Evolutionary conservation across 2,329 filamentous ascomycete genomes (phyloP).

Genomic region (Aspergillus brunneoviolaceus): DNA sequence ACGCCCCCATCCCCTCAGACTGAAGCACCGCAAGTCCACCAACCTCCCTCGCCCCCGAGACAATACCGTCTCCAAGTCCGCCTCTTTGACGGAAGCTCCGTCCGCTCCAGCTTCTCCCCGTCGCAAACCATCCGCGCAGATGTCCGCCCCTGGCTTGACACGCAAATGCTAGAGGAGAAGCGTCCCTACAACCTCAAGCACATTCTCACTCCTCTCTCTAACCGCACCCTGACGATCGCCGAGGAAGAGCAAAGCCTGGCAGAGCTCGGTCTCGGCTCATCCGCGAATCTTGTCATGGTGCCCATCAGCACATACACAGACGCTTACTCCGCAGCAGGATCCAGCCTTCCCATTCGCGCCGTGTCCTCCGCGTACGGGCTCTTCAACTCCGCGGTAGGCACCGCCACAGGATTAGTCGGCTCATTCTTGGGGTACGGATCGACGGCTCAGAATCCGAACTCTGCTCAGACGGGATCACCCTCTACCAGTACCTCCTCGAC

Average conservation of each 20-base stretch:
- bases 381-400: slow-evolving; percentile 44
- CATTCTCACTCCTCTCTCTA: slow-evolving; percentile 75
- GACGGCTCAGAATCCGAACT: slow-evolving; percentile 15
- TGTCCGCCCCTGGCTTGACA: slow-evolving; percentile 76
- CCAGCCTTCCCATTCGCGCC: slow-evolving; percentile 44
- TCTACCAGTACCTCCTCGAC: slow-evolving; percentile 8
- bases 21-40: slow-evolving; percentile 4
- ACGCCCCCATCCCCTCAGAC: background rate
- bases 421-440: slow-evolving; percentile 45
- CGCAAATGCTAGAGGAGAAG: slow-evolving; percentile 56
- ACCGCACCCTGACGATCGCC: slow-evolving; percentile 67
- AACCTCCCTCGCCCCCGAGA: slow-evolving; percentile 23
- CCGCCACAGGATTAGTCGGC: slow-evolving; percentile 44
- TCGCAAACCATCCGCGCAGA: slow-evolving; percentile 61
- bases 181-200: slow-evolving; percentile 80
- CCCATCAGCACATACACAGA: slow-evolving; percentile 64
- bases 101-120: slow-evolving; percentile 70
- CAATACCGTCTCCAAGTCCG: slow-evolving; percentile 71
- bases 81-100: slow-evolving; percentile 77
- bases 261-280: slow-evolving; percentile 72
- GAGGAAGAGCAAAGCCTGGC: slow-evolving; percentile 70
- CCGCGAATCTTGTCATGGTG: slow-evolving; percentile 77
- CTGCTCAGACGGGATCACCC: slow-evolving; percentile 11
- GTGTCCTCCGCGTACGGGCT: slow-evolving; percentile 43
- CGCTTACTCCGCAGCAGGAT: slow-evolving; percentile 52